A percentile compares a stretch with the other conserved stretches of the same genome.
Evolutionary conservation across 2,329 filamentous ascomycete species (phyloP).

Genomic region (Thelonectria blattea): DNA sequence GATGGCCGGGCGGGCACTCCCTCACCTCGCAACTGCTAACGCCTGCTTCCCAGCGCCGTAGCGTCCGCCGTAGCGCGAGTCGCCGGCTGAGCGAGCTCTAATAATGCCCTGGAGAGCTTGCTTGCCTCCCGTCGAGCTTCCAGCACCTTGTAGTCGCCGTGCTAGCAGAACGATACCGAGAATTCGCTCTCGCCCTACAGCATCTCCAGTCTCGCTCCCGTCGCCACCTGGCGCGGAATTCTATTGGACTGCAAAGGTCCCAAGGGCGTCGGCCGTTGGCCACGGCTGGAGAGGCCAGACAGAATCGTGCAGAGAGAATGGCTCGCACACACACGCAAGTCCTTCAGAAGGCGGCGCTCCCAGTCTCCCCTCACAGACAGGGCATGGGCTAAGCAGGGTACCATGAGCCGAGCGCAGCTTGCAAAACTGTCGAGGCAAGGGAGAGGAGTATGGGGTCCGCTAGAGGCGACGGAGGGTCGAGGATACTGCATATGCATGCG

Average conservation of each 20-base stretch:
- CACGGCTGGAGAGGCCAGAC: neutral
- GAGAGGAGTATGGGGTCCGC: constrained; percentile 15
- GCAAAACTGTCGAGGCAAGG: constrained; percentile 23
- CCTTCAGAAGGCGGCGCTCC: neutral
- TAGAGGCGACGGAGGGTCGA: constrained; percentile 29
- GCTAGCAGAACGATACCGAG: neutral
- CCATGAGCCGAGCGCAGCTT: constrained; percentile 29
- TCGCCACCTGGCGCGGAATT: neutral
- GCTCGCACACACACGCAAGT: neutral
- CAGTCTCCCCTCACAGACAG: neutral
- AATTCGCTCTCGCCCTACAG: neutral
- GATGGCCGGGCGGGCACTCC: constrained; percentile 35
- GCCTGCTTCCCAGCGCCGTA: constrained; percentile 2
- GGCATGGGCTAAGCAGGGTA: constrained; percentile 27
- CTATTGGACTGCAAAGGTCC: neutral
- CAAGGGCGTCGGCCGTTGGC: neutral
- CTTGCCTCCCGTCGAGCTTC: neutral
- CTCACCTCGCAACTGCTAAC: neutral
- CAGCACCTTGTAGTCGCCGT: neutral
- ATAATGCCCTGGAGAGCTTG: neutral
- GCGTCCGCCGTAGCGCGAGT: constrained; percentile 12
- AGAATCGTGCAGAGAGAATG: neutral
- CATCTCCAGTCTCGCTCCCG: neutral
- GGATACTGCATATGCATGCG: constrained; percentile 28
- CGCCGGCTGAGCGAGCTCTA: constrained; percentile 6